Conservation (phyloP, 371 early-diverging fungal species). For the Mucor irregularis region DNA sequence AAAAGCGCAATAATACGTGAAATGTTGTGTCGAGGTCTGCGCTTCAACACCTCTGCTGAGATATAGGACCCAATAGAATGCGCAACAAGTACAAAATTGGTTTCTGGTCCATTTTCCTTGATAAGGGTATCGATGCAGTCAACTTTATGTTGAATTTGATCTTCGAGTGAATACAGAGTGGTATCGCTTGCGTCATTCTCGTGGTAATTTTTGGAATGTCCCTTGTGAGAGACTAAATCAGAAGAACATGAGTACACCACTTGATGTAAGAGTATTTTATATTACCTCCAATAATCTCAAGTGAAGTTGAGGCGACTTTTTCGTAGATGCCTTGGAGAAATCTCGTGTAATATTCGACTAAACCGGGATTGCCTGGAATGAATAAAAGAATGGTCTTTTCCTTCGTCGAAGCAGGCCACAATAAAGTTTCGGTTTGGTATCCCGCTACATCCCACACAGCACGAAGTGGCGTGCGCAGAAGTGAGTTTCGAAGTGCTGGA, state of each 20-base stretch:
- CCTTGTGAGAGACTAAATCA: slow-evolving; percentile 56
- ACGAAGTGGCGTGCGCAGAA: slow-evolving; percentile 30
- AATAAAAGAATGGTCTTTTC: slow-evolving; percentile 53
- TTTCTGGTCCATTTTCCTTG: slow-evolving; percentile 48
- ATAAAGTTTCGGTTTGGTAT: slow-evolving; percentile 51
- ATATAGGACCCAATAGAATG: slow-evolving; percentile 76
- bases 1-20: slow-evolving; percentile 69
- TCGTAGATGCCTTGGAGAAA: slow-evolving; percentile 58
- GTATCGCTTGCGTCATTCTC: slow-evolving; percentile 14
- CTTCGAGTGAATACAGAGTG: slow-evolving; percentile 47
- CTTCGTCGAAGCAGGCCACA: slow-evolving; percentile 48
- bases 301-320: slow-evolving; percentile 18
- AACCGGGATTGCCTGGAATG: slow-evolving; percentile 73
- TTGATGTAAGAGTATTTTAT: background rate
- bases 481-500: slow-evolving; percentile 2
- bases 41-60: slow-evolving; percentile 52
- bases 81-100: slow-evolving; percentile 60
- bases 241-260: background rate
- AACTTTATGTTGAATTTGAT: slow-evolving; percentile 71
- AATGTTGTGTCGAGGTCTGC: slow-evolving; percentile 60
- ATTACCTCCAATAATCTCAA: slow-evolving; percentile 63
- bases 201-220: slow-evolving; percentile 47
- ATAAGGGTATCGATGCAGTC: slow-evolving; percentile 59
- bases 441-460: slow-evolving; percentile 52
- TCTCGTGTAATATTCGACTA: slow-evolving; percentile 68